These are phyloP conservation scores for Podospora pseudocomata DNA, from an alignment of 495 filamentous ascomycete species.

Conservation along the genomic window DNA sequence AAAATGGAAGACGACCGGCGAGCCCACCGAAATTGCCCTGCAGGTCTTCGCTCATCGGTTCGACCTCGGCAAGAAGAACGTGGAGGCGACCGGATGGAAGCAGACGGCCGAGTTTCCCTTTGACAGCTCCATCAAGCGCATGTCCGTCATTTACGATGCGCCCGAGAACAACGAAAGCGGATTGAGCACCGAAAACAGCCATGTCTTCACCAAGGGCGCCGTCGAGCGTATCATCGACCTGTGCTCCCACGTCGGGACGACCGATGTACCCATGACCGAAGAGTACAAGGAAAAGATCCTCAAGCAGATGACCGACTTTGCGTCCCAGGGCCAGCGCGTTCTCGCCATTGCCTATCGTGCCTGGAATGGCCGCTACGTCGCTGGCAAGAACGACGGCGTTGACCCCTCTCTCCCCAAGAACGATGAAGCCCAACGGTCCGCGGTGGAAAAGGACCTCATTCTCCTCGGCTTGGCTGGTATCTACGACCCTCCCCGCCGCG, in stretches of 20 bases:
- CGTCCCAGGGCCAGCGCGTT: conserved; percentile 74
- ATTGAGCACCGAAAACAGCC: conserved; percentile 34
- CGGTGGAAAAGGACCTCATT: conserved; percentile 55
- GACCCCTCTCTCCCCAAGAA: conserved; percentile 6
- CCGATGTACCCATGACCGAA: neutral
- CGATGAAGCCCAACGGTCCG: conserved; percentile 36
- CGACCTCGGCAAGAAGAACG: conserved; percentile 52
- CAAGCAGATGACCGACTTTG: conserved; percentile 62
- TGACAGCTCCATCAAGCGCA: conserved; percentile 76
- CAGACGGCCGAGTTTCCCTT: conserved; percentile 76
- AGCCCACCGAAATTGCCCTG: conserved; percentile 80
- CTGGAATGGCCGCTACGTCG: conserved; percentile 26
- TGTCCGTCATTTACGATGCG: conserved; percentile 68
- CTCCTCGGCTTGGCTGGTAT: conserved; percentile 71
- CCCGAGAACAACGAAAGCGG: conserved; percentile 28
- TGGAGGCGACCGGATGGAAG: conserved; percentile 54
- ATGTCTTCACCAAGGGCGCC: conserved; percentile 76
- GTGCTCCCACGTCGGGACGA: conserved; percentile 57
- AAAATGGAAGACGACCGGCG: conserved; percentile 71
- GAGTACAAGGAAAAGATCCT: conserved; percentile 41
- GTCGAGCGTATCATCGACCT: conserved; percentile 74
- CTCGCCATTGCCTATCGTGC: conserved; percentile 65
- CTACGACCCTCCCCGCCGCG: conserved; percentile 69
- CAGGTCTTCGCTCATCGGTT: conserved; percentile 76
- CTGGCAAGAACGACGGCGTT: neutral